These are phyloP conservation scores for Gnetum montanum DNA, from an alignment of 75 land plant species.

Conservation along the genomic window DNA sequence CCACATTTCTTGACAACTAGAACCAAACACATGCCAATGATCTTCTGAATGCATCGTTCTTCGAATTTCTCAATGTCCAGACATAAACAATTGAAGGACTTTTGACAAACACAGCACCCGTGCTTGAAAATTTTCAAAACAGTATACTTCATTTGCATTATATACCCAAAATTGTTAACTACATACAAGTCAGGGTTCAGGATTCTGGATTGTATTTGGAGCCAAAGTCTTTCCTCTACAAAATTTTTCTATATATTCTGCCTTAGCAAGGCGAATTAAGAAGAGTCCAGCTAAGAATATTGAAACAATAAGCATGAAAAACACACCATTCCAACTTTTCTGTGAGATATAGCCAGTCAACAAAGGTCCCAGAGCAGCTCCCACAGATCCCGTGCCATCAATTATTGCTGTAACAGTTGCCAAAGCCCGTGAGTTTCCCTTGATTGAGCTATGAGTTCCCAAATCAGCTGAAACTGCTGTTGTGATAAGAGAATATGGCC, in stretches of 20 bases:
- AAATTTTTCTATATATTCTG: slow-evolving; percentile 22
- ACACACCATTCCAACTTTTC: slow-evolving; percentile 68
- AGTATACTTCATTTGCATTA: too few relatives aligned
- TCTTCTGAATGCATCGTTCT: too few relatives aligned
- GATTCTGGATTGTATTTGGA: too few relatives aligned
- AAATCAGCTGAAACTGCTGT: slow-evolving; percentile 91
- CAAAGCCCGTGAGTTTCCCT: slow-evolving; percentile 62
- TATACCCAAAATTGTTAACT: too few relatives aligned
- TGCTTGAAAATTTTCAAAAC: too few relatives aligned
- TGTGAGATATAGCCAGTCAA: slow-evolving; percentile 62
- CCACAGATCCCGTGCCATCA: slow-evolving; percentile 88
- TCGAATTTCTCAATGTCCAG: too few relatives aligned
- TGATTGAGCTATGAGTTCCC: slow-evolving; percentile 73
- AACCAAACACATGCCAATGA: too few relatives aligned
- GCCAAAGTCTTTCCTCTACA: too few relatives aligned
- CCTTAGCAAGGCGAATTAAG: slow-evolving; percentile 31
- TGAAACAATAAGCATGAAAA: slow-evolving; percentile 46
- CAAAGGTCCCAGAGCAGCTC: slow-evolving; percentile 80
- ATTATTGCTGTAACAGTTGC: slow-evolving; percentile 91
- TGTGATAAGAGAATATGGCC: slow-evolving; percentile 84
- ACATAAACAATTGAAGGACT: too few relatives aligned
- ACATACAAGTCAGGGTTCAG: too few relatives aligned
- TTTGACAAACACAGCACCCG: too few relatives aligned
- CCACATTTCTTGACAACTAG: too few relatives aligned
- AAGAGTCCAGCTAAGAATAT: slow-evolving; percentile 52